phyloP scores from a whole-genome alignment of 2,329 filamentous ascomycete genomes.

The Aureobasidium zeae region DNA sequence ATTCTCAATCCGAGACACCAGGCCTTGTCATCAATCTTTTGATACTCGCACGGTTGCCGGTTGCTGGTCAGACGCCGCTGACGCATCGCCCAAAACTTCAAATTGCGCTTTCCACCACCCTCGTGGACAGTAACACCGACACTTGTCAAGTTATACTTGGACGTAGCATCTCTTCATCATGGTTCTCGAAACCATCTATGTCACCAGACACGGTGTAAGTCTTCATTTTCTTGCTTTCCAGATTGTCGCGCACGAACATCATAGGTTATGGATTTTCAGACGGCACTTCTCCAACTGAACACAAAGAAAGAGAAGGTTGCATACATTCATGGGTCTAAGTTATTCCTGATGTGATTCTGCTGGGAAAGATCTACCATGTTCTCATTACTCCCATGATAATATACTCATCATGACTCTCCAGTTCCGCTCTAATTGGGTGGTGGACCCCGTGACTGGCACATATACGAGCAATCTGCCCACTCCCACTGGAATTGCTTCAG shows the following conservation, averaged over 20 bases:
- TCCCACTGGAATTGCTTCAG: slow-evolving; percentile 79
- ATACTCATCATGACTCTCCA: slow-evolving; percentile 31
- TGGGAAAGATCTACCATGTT: background rate
- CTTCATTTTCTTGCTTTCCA: background rate
- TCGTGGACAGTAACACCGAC: slow-evolving; percentile 9
- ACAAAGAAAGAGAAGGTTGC: slow-evolving; percentile 1
- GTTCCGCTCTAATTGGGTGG: slow-evolving; percentile 87
- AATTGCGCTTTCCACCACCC: slow-evolving; percentile 6
- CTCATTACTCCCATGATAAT: background rate
- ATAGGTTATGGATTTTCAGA: background rate
- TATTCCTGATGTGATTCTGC: background rate
- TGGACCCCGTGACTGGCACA: slow-evolving; percentile 68
- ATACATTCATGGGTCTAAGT: background rate
- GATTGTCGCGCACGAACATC: slow-evolving; percentile 15
- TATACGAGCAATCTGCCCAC: slow-evolving; percentile 67
- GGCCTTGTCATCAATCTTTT: slow-evolving; percentile 9
- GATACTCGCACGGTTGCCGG: slow-evolving; percentile 7
- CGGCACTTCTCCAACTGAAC: background rate
- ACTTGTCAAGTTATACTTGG: background rate
- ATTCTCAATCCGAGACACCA: background rate
- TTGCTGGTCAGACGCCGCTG: slow-evolving; percentile 8
- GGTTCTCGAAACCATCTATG: slow-evolving; percentile 41
- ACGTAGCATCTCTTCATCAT: slow-evolving; percentile 19
- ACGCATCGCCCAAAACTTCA: slow-evolving; percentile 15
- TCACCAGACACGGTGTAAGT: slow-evolving; percentile 44